phyloP scores from a whole-genome alignment of 179 eudicot genomes.

The Beta corolliflora region DNA sequence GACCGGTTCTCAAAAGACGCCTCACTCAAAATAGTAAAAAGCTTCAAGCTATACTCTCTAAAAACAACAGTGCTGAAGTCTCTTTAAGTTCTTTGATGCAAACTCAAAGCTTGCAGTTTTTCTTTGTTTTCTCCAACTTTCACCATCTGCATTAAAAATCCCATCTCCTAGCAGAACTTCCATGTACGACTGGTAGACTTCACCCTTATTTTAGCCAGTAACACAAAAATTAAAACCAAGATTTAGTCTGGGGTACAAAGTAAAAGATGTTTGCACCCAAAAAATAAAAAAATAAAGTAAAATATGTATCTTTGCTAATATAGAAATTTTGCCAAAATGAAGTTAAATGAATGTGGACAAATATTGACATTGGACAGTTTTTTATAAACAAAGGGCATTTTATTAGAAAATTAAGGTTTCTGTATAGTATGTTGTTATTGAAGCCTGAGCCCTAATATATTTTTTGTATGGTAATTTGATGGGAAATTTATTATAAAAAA shows the following conservation, averaged over 20 bases:
- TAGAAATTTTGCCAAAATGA: too few relatives aligned
- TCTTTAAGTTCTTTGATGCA: conserved; percentile 91
- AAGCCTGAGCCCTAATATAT: too few relatives aligned
- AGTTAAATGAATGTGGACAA: too few relatives aligned
- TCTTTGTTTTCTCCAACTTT: conserved; percentile 88
- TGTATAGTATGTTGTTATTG: too few relatives aligned
- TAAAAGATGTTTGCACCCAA: too few relatives aligned
- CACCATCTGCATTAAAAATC: conserved; percentile 92
- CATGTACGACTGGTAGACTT: conserved; percentile 92
- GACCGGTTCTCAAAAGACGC: conserved; percentile 51
- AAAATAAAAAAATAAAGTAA: too few relatives aligned
- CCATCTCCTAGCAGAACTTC: conserved; percentile 91
- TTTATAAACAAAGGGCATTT: too few relatives aligned
- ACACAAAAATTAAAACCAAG: background rate
- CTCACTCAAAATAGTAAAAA: conserved; percentile 51
- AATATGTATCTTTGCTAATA: too few relatives aligned
- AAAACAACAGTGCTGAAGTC: conserved; percentile 95
- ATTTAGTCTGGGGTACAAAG: background rate
- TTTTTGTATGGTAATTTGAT: too few relatives aligned
- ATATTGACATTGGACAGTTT: too few relatives aligned
- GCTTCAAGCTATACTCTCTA: conserved; percentile 85
- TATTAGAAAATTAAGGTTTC: too few relatives aligned
- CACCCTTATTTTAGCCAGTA: conserved; percentile 54
- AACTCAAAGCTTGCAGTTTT: conserved; percentile 98
- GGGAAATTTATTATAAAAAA: too few relatives aligned